Percentiles rank a stretch among this genome's conserved stretches.
Evolutionary conservation across 2,329 filamentous ascomycete genomes (phyloP).

Genomic region (Sclerotiophoma versabilis): DNA sequence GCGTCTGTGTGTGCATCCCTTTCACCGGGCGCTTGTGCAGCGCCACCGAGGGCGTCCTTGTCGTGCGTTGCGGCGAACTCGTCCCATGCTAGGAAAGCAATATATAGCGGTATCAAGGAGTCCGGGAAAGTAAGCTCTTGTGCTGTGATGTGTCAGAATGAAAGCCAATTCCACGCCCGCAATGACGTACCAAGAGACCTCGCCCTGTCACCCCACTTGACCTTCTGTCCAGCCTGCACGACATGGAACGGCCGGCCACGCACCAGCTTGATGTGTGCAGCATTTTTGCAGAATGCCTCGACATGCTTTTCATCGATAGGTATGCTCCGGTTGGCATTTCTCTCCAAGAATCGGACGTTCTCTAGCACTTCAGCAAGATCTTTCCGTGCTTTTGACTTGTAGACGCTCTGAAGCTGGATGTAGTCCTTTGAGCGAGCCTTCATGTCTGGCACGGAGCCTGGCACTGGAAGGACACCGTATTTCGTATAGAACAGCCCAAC

Average conservation of each 20-base stretch:
- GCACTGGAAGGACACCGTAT: slow-evolving; percentile 78
- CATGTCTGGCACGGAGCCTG: slow-evolving; percentile 94
- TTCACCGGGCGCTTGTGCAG: slow-evolving; percentile 48
- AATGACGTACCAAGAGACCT: slow-evolving; percentile 60
- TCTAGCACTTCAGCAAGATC: slow-evolving; percentile 79
- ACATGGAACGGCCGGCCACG: slow-evolving; percentile 65
- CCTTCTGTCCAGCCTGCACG: slow-evolving; percentile 51
- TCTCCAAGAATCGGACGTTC: slow-evolving; percentile 65
- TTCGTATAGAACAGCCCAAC: slow-evolving; percentile 77
- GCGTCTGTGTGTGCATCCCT: slow-evolving; percentile 40
- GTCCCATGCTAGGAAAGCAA: slow-evolving; percentile 61
- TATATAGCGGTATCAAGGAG: slow-evolving; percentile 57
- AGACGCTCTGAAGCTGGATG: slow-evolving; percentile 87
- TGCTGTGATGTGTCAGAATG: slow-evolving; percentile 34
- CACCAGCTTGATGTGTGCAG: slow-evolving; percentile 88
- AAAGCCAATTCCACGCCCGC: not conserved
- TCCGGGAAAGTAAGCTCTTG: slow-evolving; percentile 53
- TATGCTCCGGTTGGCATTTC: slow-evolving; percentile 55
- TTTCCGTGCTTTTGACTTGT: slow-evolving; percentile 83
- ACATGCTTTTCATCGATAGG: slow-evolving; percentile 74
- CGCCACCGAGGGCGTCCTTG: slow-evolving; percentile 42
- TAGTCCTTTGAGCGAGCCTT: slow-evolving; percentile 93
- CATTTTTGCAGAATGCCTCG: slow-evolving; percentile 94
- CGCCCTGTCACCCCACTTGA: slow-evolving; percentile 57
- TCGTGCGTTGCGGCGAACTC: slow-evolving; percentile 53